Base-by-base conservation (phyloP, 345 rosid genomes). In the Eucalyptus pauciflora region DNA sequence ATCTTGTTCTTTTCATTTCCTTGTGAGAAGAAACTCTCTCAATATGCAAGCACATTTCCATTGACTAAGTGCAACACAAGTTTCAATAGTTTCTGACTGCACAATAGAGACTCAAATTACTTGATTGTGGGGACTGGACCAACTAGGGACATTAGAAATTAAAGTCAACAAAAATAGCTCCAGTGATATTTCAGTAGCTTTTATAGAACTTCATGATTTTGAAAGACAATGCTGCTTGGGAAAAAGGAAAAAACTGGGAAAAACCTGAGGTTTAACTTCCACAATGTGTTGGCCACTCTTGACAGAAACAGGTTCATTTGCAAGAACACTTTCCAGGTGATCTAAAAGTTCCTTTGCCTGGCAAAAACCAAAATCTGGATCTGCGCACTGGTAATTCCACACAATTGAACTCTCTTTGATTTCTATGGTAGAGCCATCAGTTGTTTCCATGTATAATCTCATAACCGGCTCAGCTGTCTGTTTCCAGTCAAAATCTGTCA, bases 241-340 rank as follows among this genome's bases (percentile, higher is more conserved):
- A 37, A 71, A 43, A 43, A 56, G 46, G 48, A 56, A 27, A 37
- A 79, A 27, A 37, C 31, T 33, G 48, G 25, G 27, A 88, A 95
- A 87, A 87, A 97, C 99, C 99, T 96, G 99, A 88, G 99, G 99
- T 93, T 96, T 97, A 92, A 96, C 99, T 94, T 96, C 99, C n/a
- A 97, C 97, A 37, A 94, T 94, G 92, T 95, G 95, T 58, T 92
- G 99, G 85, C 98, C 97, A 29, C 97, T 95, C 90, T 97, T 97
- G 62, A 97, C 99, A 51, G 98, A 92, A 90, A 97, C 99, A 3
- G 99, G 97, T 87, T 96, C 98, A 76, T 97, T 97, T 10, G 96
- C 91, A 80, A 97, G 99, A 88, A 97, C 99, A 67, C 99, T 96
- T 91, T 96, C 98, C 15, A 97, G 95, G 85, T 97, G 99, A 93